These are phyloP conservation scores for Aegilops sharonensis DNA, from an alignment of 176 grass and related monocot genomes.

Conservation along the genomic window DNA sequence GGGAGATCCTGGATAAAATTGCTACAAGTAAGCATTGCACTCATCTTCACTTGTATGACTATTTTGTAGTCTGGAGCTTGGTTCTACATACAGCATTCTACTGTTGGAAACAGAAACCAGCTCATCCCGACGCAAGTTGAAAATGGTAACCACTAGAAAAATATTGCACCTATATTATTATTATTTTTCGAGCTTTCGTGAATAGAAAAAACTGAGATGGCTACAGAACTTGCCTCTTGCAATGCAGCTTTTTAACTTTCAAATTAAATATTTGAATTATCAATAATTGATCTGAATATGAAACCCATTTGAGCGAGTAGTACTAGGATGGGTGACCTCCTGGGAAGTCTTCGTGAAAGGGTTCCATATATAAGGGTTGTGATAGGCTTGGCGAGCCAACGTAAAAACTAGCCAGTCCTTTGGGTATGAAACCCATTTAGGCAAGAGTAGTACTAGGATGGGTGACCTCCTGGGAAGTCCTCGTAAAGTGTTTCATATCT, in stretches of 20 bases:
- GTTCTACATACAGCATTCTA: slow-evolving; percentile 10
- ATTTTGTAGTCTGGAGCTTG: slow-evolving; percentile 12
- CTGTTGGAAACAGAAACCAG: not conserved
- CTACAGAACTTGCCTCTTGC: not conserved
- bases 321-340: too few relatives aligned
- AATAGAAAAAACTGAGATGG: not conserved
- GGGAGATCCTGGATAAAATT: slow-evolving; percentile 79
- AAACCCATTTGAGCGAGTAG: too few relatives aligned
- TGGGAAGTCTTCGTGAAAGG: too few relatives aligned
- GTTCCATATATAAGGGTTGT: too few relatives aligned
- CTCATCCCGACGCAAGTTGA: not conserved
- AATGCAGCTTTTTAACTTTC: slow-evolving; percentile 9
- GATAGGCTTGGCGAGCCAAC: too few relatives aligned
- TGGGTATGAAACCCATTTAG: too few relatives aligned
- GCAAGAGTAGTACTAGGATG: too few relatives aligned
- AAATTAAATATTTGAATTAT: not conserved
- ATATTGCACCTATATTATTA: not conserved
- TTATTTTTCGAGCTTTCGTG: not conserved
- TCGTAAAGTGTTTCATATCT: too few relatives aligned
- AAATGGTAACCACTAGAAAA: slow-evolving; percentile 4
- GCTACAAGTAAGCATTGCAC: slow-evolving; percentile 31
- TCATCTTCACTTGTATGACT: slow-evolving; percentile 23
- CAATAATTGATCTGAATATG: not conserved
- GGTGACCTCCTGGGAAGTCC: too few relatives aligned
- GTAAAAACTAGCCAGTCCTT: too few relatives aligned